Evolutionary conservation across 345 rosid genomes (phyloP).

Genomic region (Brassica juncea): DNA sequence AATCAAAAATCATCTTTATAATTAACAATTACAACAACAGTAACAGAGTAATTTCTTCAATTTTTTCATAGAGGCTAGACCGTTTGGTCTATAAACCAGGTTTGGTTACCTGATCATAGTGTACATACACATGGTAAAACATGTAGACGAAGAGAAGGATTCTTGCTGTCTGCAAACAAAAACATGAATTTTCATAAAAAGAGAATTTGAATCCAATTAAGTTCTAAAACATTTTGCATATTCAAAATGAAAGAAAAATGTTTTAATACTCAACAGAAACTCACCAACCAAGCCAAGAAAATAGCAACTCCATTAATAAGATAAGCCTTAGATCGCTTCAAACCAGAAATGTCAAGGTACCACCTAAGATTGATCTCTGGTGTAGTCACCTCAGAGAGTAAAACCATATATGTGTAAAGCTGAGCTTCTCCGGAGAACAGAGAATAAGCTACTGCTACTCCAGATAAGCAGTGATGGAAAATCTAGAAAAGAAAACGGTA

Average conservation of each 20-base stretch:
- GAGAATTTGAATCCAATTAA: not conserved
- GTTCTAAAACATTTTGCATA: not conserved
- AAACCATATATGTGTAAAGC: conserved; percentile 77
- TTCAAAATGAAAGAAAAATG: not conserved
- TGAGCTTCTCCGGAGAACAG: conserved; percentile 81
- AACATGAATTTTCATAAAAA: not conserved
- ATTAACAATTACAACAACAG: not conserved
- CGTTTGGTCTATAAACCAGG: conserved; percentile 10
- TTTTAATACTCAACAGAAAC: conserved; percentile 7
- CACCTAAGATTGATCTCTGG: conserved; percentile 93
- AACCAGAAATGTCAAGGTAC: conserved; percentile 78
- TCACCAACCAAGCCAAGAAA: conserved; percentile 83
- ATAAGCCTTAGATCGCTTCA: conserved; percentile 74
- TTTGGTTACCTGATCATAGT: conserved; percentile 68
- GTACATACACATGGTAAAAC: conserved; percentile 71
- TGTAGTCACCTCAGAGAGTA: conserved; percentile 82
- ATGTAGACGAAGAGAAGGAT: conserved; percentile 69
- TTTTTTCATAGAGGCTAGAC: not conserved
- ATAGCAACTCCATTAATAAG: conserved; percentile 73
- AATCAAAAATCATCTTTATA: not conserved
- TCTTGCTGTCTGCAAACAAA: conserved; percentile 71
- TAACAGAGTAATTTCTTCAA: not conserved
- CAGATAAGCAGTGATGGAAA: conserved; percentile 78
- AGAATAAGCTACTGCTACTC: conserved; percentile 65
- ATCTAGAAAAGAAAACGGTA: conserved; percentile 47